Evolutionary conservation across 2,329 filamentous ascomycete genomes (phyloP).

Genomic region (Graphilbum fragrans): DNA sequence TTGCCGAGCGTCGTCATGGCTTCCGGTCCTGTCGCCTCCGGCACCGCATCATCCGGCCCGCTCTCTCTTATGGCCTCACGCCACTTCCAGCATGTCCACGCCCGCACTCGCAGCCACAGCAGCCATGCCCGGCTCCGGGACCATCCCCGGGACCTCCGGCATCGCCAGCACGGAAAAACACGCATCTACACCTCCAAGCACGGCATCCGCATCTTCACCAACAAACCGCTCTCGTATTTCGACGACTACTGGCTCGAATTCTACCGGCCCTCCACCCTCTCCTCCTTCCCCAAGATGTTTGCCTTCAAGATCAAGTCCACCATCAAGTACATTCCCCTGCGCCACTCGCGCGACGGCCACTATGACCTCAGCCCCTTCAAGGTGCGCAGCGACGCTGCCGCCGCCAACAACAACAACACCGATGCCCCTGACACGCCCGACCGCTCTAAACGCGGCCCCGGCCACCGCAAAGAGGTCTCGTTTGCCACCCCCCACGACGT

Average conservation of each 20-base stretch:
- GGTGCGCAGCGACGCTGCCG: slow-evolving; percentile 46
- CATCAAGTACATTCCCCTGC: slow-evolving; percentile 68
- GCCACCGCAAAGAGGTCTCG: slow-evolving; percentile 52
- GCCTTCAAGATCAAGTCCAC: slow-evolving; percentile 87
- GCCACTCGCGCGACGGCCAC: slow-evolving; percentile 56
- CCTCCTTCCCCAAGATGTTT: slow-evolving; percentile 86
- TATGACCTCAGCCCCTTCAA: slow-evolving; percentile 85
- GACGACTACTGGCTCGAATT: slow-evolving; percentile 98
- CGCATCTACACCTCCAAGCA: background rate
- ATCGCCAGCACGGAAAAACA: background rate
- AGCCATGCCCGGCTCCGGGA: background rate
- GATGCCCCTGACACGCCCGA: slow-evolving; percentile 25
- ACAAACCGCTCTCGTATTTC: slow-evolving; percentile 46
- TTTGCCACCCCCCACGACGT: slow-evolving; percentile 49
- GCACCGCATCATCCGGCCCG: background rate
- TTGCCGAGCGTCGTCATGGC: slow-evolving; percentile 10
- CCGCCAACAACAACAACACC: background rate
- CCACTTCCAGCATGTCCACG: too few species aligned
- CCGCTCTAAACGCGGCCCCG: slow-evolving; percentile 37
- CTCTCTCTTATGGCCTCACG: too few species aligned
- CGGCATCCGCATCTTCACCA: slow-evolving; percentile 21
- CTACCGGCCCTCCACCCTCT: slow-evolving; percentile 78
- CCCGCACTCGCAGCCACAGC: background rate
- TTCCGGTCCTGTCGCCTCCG: background rate
- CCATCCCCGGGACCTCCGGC: background rate